Base-by-base conservation (phyloP, 2,329 filamentous ascomycete genomes). In the Fusarium piperis region DNA sequence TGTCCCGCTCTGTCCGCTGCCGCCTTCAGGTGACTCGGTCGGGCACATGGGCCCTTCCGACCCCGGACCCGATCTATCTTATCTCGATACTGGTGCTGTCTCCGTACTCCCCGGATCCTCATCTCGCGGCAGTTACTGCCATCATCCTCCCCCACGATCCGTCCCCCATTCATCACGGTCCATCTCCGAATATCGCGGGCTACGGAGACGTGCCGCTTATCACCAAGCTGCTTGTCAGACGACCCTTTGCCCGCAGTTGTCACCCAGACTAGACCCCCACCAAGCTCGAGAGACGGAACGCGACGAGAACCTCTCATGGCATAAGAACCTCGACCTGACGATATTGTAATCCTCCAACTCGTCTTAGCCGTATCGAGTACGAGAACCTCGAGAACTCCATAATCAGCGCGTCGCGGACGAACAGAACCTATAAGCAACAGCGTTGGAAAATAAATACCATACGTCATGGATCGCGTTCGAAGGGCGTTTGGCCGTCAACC, bases 381-480 rank as follows among this genome's bases (percentile, higher is more conserved):
- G 26, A 56, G n/a, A 59, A 53, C 6, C 20, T 32, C 18, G 26
- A 52, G 4, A 28, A 18, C 59, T 44, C 3, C n/a, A 33, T 28
- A 7, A 48, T 23, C 11, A 23, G 11, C 23, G 32, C 64, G 15
- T 12, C 23, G 18, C 57, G 15, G 39, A 39, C 69, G 58, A 61
- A 15, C 38, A 38, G 26, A 56, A 18, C 26, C 35, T 23, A 28
- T 26, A 36, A 36, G 26, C 23, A 15, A 51, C 28, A 13, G 12
- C 35, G 26, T 13, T 41, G n/a, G 57, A 23, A 68, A 28, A 36
- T 39, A 68, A 23, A 36, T 39, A 36, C 56, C 36, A 59, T 26
- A 46, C 51, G 38, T 20, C 59, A 79, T 80, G 79, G 74, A 79
- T 36, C 74, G 76, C 28, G 67, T 78, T 44, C 72, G 78, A 62